Evolutionary conservation across 2,329 filamentous ascomycete species (phyloP).

Genomic region (Pseudophaeomoniella oleicola): DNA sequence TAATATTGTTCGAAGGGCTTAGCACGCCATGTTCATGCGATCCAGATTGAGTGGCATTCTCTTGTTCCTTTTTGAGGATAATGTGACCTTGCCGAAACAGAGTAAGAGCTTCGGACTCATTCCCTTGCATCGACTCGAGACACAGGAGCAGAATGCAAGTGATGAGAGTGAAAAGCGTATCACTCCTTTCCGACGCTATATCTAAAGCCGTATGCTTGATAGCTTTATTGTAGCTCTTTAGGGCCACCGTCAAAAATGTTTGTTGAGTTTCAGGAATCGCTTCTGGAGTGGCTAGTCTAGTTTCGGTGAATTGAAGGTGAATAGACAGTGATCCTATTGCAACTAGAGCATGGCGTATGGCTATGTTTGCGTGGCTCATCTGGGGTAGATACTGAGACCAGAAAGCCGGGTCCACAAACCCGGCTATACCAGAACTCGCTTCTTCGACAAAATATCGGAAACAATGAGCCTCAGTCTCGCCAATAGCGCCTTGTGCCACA

Average conservation of each 20-base stretch:
- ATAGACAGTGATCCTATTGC: conserved; percentile 3
- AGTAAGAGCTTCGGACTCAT: conserved; percentile 1
- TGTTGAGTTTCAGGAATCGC: background rate
- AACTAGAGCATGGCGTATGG: conserved; percentile 3
- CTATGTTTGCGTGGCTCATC: conserved; percentile 4
- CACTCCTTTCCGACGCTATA: background rate
- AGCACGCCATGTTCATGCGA: no score
- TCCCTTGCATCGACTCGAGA: conserved; percentile 2
- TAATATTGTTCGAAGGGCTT: no score
- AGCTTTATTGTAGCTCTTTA: conserved; percentile 4
- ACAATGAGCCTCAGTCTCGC: background rate
- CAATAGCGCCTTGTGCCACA: background rate
- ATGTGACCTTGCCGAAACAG: conserved; percentile 1
- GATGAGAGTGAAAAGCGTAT: conserved; percentile 1
- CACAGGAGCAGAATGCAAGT: conserved; percentile 2
- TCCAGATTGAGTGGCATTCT: background rate
- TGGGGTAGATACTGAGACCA: conserved; percentile 5
- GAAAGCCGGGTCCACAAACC: conserved; percentile 4
- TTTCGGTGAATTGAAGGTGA: background rate
- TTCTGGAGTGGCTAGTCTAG: background rate
- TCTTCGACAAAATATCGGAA: background rate
- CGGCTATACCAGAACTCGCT: background rate
- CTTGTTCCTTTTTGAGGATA: background rate
- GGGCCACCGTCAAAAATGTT: background rate
- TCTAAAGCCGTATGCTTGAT: conserved; percentile 1